Evolutionary conservation across 768 basidiomycete species (phyloP).

Genomic region (Suillus decipiens): DNA sequence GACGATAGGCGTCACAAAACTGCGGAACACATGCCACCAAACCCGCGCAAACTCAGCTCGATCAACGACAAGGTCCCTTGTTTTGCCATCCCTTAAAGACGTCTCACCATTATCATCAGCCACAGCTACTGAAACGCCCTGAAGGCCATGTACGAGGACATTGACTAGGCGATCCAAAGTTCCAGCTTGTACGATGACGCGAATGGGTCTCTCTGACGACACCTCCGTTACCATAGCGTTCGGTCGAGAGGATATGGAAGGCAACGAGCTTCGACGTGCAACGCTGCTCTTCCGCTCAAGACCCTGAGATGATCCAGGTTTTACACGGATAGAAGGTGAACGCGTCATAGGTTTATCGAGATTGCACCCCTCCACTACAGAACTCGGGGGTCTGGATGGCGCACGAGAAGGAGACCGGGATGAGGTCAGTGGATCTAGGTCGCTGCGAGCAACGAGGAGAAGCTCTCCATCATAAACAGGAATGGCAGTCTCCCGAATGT

Average conservation of each 20-base stretch:
- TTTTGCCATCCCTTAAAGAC: slow-evolving; percentile 72
- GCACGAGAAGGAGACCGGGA: slow-evolving; percentile 63
- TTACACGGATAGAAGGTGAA: slow-evolving; percentile 77
- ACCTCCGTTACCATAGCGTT: slow-evolving; percentile 61
- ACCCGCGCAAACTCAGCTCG: slow-evolving; percentile 69
- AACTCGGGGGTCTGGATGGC: slow-evolving; percentile 72
- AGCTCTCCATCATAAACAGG: slow-evolving; percentile 76
- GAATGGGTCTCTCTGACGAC: slow-evolving; percentile 68
- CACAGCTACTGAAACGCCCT: slow-evolving; percentile 75
- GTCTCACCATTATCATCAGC: slow-evolving; percentile 89
- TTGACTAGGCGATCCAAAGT: slow-evolving; percentile 74
- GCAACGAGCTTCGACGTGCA: slow-evolving; percentile 75
- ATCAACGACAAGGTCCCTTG: slow-evolving; percentile 72
- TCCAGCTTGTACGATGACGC: slow-evolving; percentile 78
- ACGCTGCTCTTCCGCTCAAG: slow-evolving; percentile 78
- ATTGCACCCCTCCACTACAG: slow-evolving; percentile 45
- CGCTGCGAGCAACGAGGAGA: slow-evolving; percentile 63
- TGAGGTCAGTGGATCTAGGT: slow-evolving; percentile 43
- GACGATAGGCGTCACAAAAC: slow-evolving; percentile 77
- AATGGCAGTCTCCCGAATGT: slow-evolving; percentile 67
- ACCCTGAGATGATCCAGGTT: slow-evolving; percentile 64
- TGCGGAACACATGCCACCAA: slow-evolving; percentile 85
- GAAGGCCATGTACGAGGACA: slow-evolving; percentile 75
- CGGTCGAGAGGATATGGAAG: slow-evolving; percentile 67
- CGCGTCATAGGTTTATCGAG: slow-evolving; percentile 49